Evolutionary conservation across 1,284 basidiomycete species (phyloP).

Genomic region (Rugosomyces carneus): DNA sequence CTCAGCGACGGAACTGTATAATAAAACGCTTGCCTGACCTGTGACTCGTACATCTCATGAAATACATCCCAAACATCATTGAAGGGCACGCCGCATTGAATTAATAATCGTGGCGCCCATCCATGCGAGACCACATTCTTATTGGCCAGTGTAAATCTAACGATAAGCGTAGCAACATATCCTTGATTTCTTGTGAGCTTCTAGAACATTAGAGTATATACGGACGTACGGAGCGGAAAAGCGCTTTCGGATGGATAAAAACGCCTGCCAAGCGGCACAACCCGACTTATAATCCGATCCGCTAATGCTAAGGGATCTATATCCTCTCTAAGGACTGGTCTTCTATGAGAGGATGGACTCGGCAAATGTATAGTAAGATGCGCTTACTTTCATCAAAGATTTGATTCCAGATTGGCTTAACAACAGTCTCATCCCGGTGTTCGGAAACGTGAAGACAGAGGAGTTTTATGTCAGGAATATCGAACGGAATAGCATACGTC

Average conservation of each 20-base stretch:
- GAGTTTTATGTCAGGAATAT: conserved; percentile 80
- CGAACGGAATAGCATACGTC: conserved; percentile 84
- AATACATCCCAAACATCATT: conserved; percentile 79
- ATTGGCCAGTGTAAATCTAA: conserved; percentile 63
- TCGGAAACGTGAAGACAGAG: conserved; percentile 93
- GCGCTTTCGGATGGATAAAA: conserved; percentile 91
- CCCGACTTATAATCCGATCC: conserved; percentile 55
- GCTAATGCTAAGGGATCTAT: conserved; percentile 45
- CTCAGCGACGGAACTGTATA: neutral
- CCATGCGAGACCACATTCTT: conserved; percentile 57
- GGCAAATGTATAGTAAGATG: neutral
- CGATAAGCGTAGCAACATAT: conserved; percentile 61
- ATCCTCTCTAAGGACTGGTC: conserved; percentile 42
- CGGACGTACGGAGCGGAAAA: conserved; percentile 72
- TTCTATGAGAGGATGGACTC: neutral
- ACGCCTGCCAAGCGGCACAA: conserved; percentile 71
- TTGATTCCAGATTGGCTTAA: conserved; percentile 83
- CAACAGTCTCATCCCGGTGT: conserved; percentile 79
- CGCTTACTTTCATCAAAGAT: conserved; percentile 73
- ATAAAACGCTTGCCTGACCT: conserved; percentile 42
- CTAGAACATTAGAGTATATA: conserved; percentile 2
- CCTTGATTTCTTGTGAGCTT: conserved; percentile 34
- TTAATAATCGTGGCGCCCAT: conserved; percentile 76
- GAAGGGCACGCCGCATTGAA: conserved; percentile 72
- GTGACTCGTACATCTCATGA: conserved; percentile 83